Evolutionary conservation across 2,329 filamentous ascomycete genomes (phyloP), one percentile per base, ranked within the genome.

Genomic region (Hypoxylon sp.): DNA sequence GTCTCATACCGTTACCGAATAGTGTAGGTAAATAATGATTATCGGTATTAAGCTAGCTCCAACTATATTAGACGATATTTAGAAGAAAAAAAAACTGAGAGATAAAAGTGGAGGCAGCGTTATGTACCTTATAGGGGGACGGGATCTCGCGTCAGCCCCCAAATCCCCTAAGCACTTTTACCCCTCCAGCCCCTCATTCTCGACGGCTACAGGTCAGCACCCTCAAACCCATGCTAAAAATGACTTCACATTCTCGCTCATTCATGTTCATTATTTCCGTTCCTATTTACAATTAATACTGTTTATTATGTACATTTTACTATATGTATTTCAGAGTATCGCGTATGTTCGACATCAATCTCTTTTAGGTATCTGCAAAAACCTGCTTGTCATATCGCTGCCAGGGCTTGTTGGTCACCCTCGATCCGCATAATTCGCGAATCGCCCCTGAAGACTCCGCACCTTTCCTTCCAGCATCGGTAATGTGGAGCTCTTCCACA

Each of bases 401-500:
- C 7, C 10, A 10, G 17, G 17, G 5, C 9, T 30, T 30, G 28
- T 30, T 30, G 6, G 9, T 43, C 38, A 43, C 21, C 17, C 17
- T 17, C 38, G 45, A 49, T 49, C 45, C 3, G 45, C 45, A 5
- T 49, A 49, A 10, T 25, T 28, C 45, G 45, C 11, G 14, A 49
- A 49, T 14, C 45, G 45, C 1, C 11, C 45, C 4, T 49, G 45
- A n/a, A 49, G 45, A 30, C 23, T 17, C 11, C 45, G 45, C 45
- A 49, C 45, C 3, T 49, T 25, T 2, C 45, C 45, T 30, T 49
- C 25, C 23, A 49, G 25, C 45, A 49, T 49, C 23, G 45, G 45
- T 13, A 49, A 17, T 17, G 45, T 49, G 7, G 45, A 49, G 45
- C 45, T 49, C 45, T 49, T 49, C 45, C 45, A 49, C 6, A 49